Conservation (phyloP, 2,329 filamentous ascomycete species). For the Cladophialophora exuberans region DNA sequence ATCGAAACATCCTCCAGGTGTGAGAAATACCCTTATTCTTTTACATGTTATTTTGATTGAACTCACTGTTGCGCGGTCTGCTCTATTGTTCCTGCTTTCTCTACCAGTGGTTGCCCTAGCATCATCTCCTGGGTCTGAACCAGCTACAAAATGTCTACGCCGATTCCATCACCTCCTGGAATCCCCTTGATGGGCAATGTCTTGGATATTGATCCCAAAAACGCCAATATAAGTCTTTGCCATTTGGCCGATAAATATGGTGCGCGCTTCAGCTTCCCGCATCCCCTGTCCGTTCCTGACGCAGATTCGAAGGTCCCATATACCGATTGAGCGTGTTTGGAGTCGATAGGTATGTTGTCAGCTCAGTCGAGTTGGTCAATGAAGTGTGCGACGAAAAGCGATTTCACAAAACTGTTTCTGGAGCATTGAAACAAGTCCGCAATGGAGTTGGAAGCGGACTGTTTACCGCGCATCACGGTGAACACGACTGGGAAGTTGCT, state of each 20-base stretch:
- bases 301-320: constrained; percentile 55
- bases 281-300: neutral
- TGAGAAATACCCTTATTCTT: too few relatives aligned
- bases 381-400: constrained; percentile 68
- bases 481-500: constrained; percentile 67
- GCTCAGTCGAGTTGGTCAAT: constrained; percentile 60
- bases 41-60: too few relatives aligned
- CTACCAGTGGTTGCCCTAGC: too few relatives aligned
- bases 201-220: constrained; percentile 52
- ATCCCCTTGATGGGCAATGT: constrained; percentile 58
- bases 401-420: constrained; percentile 63
- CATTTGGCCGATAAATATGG: constrained; percentile 54
- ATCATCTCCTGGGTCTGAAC: too few relatives aligned
- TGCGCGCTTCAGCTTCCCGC: constrained; percentile 29
- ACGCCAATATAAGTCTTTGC: constrained; percentile 56
- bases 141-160: constrained; percentile 45
- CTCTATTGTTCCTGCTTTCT: too few relatives aligned
- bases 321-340: constrained; percentile 59
- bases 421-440: constrained; percentile 58
- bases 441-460: constrained; percentile 67
- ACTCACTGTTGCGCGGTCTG: too few relatives aligned
- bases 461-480: constrained; percentile 60
- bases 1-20: too few relatives aligned
- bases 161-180: constrained; percentile 56
- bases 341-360: constrained; percentile 53